Evolutionary conservation across 75 land plant genomes (phyloP), one percentile per base, ranked within the genome.

Genomic region (Pinus tabuliformis): DNA sequence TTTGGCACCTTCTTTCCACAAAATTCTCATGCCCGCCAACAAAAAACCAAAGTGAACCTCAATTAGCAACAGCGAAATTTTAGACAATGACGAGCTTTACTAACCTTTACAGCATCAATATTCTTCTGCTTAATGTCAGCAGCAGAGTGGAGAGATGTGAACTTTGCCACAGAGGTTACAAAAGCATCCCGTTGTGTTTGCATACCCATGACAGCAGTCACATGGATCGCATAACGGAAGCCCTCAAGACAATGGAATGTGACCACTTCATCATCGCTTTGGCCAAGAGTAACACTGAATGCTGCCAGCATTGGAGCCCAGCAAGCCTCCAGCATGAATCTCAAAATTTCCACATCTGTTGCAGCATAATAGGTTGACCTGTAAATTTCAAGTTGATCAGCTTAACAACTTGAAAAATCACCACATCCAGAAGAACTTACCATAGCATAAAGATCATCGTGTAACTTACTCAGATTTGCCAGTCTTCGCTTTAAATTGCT

Each of bases 301-400:
- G 95, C 95, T 83, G 95, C 95, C 56, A 92, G 77, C 92, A 92
- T 91, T 45, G 95, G 95, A 49, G 90, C 95, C 95, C 92, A 92
- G 76, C 86, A 87, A 72, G 81, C 85, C 78, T 92, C 95, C 72
- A 86, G 78, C 93, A 92, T 92, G 57, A 88, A 88, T 75, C 93
- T 83, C 64, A 92, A 76, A 15, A 92, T 92, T 77, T 84, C 89
- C 60, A 78, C 79, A 86, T 92, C 93, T 18, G 85, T 71, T 14
- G 92, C 85, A 39, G 85, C 39, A 83, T 88, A 81, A 82, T 75
- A 92, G n/a, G 87, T 58, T 80, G 91, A 88, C 87, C 95, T 92
- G 87, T 68, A 86, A 54, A 7, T 62, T 33, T 68, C 56, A 42
- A 16, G 52, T 74, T 63, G 26, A 57, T 59, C n/a, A 17, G 24